Evolutionary conservation across 2,329 filamentous ascomycete genomes (phyloP).

Genomic region (Penicillium sp.): DNA sequence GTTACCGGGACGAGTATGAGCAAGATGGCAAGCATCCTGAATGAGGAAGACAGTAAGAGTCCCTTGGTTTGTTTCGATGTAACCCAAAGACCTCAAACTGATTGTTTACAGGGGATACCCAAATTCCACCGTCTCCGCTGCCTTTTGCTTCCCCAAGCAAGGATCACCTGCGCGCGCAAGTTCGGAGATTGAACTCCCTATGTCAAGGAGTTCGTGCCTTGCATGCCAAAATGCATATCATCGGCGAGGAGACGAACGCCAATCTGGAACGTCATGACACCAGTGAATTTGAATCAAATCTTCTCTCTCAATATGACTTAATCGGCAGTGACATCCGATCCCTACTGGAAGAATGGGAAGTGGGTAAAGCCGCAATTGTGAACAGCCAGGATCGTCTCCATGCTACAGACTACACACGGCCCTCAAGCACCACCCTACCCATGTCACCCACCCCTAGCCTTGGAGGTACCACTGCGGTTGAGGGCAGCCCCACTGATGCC

Average conservation of each 20-base stretch:
- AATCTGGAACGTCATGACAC: conserved; percentile 69
- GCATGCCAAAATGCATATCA: conserved; percentile 89
- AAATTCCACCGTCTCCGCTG: conserved; percentile 53
- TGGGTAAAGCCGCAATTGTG: conserved; percentile 78
- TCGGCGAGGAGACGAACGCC: conserved; percentile 84
- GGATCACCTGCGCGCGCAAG: conserved; percentile 80
- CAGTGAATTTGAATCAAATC: conserved; percentile 71
- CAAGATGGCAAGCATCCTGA: conserved; percentile 67
- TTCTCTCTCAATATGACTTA: conserved; percentile 90
- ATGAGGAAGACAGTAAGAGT: conserved; percentile 74
- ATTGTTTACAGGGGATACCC: conserved; percentile 36
- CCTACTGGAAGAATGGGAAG: conserved; percentile 81
- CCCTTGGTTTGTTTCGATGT: background rate
- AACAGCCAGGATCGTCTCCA: conserved; percentile 80
- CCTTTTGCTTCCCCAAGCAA: conserved; percentile 71
- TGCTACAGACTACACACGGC: conserved; percentile 58
- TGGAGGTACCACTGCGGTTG: conserved; percentile 49
- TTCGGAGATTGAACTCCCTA: conserved; percentile 82
- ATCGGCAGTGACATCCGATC: conserved; percentile 84
- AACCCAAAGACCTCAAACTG: conserved; percentile 5
- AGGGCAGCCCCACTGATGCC: conserved; percentile 65
- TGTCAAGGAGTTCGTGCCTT: conserved; percentile 87
- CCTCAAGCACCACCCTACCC: conserved; percentile 48
- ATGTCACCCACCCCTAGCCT: conserved; percentile 48
- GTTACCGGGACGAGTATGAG: conserved; percentile 63